phyloP scores from a whole-genome alignment of 495 filamentous ascomycete species.

The Poronia punctata region DNA sequence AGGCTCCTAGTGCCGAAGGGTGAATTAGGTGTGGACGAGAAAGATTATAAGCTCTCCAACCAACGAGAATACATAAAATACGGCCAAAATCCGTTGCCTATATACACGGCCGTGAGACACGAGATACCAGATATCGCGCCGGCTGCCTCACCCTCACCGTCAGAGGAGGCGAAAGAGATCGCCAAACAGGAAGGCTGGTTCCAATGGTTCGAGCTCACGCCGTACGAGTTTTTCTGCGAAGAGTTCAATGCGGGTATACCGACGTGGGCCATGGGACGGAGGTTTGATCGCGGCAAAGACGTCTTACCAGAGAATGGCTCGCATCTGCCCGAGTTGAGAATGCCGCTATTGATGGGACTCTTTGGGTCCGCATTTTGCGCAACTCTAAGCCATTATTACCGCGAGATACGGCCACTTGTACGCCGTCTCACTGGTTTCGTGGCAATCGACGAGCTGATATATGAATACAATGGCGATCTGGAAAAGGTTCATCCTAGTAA shows the following conservation, averaged over 20 bases:
- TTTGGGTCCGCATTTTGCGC: conserved; percentile 97
- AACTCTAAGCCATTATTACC: conserved; percentile 90
- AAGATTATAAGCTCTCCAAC: conserved; percentile 82
- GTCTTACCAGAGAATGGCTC: conserved; percentile 46
- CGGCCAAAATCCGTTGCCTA: conserved; percentile 80
- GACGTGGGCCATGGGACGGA: conserved; percentile 83
- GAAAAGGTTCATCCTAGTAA: conserved; percentile 71
- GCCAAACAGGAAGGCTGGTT: conserved; percentile 81
- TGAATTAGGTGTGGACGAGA: conserved; percentile 64
- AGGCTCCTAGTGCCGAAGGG: conserved; percentile 79
- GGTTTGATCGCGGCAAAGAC: conserved; percentile 65
- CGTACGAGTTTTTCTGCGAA: conserved; percentile 95
- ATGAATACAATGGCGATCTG: conserved; percentile 69
- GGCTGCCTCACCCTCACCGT: conserved; percentile 28
- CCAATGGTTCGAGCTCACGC: conserved; percentile 96
- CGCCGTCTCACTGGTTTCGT: conserved; percentile 65
- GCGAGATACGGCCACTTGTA: conserved; percentile 76
- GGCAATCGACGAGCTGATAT: conserved; percentile 80
- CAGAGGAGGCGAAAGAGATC: conserved; percentile 50
- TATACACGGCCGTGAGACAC: conserved; percentile 91
- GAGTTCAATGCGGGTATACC: conserved; percentile 84
- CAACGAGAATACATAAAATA: conserved; percentile 64
- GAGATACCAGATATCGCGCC: conserved; percentile 70
- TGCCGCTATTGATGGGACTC: conserved; percentile 79
- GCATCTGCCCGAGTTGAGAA: conserved; percentile 70